Evolutionary conservation across 371 early-diverging fungal genomes (phyloP), one percentile per base, ranked within the genome.

Genomic region (Quaeritorhiza haematococci): DNA sequence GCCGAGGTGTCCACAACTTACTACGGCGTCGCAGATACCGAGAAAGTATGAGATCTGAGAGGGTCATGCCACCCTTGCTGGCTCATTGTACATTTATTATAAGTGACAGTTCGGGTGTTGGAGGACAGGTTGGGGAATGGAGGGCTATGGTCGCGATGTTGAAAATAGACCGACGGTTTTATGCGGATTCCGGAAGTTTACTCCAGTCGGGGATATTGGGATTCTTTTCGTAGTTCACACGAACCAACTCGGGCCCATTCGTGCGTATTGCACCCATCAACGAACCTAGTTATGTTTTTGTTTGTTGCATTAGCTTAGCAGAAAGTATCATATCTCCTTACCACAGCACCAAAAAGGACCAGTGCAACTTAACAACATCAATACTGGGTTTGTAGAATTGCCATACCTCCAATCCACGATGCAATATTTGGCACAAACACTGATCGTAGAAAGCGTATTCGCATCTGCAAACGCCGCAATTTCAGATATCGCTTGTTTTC

Each of bases 361-460:
- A 59, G 33, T 76, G 74, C 53, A 48, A 29, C 41, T 41, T 33
- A 46, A 50, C n/a, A 47, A 42, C 29, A n/a, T n/a, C n/a, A n/a
- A n/a, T n/a, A n/a, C n/a, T n/a, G n/a, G n/a, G n/a, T n/a, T n/a
- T n/a, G n/a, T n/a, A n/a, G n/a, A n/a, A n/a, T n/a, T 21, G 23
- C 7, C 10, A n/a, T 10, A 73, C 84, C 90, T 49, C 90, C 90
- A 59, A 88, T 76, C 90, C 90, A 90, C 5, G 84, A 75, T 17
- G 85, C 76, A 24, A 82, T 73, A 61, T 86, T 88, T 34, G 78
- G 75, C 68, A 75, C 75, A 60, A 87, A 90, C 1, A 87, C 79
- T 28, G 72, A 70, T 68, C 65, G 64, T 55, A 61, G 59, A 59
- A 42, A 49, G 33, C 34, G 71, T 64, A 63, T 65, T 67, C 43